Conservation (phyloP, 495 filamentous ascomycete species). For the Pseudotulostoma volvatum region DNA sequence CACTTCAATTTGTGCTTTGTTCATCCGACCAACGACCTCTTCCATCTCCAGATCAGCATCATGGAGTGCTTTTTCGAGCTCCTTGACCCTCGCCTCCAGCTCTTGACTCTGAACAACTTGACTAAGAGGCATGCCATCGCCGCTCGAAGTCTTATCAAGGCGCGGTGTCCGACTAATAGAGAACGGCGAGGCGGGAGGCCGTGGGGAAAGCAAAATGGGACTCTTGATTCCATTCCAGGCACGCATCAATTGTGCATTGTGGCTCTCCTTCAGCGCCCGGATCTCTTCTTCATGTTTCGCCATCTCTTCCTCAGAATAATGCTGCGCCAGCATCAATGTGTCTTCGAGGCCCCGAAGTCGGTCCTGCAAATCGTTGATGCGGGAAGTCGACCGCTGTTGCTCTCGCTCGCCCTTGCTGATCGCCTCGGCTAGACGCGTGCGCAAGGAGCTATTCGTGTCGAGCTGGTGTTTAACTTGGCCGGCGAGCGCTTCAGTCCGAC, state of each 20-base stretch:
- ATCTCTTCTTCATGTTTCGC: constrained; percentile 76
- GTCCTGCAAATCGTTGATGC: constrained; percentile 69
- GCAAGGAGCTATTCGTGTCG: constrained; percentile 53
- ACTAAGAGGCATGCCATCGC: constrained; percentile 37
- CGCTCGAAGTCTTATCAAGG: constrained; percentile 40
- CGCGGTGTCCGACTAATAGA: constrained; percentile 40
- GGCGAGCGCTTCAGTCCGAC: constrained; percentile 61
- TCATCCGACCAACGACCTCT: constrained; percentile 84
- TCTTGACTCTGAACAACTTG: constrained; percentile 52
- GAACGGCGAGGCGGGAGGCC: constrained; percentile 48
- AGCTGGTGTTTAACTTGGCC: constrained; percentile 63
- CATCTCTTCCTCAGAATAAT: constrained; percentile 71
- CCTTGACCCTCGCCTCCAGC: constrained; percentile 56
- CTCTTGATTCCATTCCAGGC: constrained; percentile 41
- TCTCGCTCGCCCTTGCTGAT: constrained; percentile 75
- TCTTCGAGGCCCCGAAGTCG: constrained; percentile 73
- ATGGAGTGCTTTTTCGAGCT: constrained; percentile 66
- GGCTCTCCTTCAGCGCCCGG: constrained; percentile 52
- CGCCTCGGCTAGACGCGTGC: constrained; percentile 67
- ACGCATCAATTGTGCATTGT: constrained; percentile 61
- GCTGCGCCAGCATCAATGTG: constrained; percentile 64
- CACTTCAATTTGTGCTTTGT: constrained; percentile 85
- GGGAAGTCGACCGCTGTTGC: constrained; percentile 57
- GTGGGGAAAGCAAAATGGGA: constrained; percentile 25
- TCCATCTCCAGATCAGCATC: constrained; percentile 89